Evolutionary conservation across 495 filamentous ascomycete genomes (phyloP), one percentile per base, ranked within the genome.

Genomic region (Penicillium herquei): DNA sequence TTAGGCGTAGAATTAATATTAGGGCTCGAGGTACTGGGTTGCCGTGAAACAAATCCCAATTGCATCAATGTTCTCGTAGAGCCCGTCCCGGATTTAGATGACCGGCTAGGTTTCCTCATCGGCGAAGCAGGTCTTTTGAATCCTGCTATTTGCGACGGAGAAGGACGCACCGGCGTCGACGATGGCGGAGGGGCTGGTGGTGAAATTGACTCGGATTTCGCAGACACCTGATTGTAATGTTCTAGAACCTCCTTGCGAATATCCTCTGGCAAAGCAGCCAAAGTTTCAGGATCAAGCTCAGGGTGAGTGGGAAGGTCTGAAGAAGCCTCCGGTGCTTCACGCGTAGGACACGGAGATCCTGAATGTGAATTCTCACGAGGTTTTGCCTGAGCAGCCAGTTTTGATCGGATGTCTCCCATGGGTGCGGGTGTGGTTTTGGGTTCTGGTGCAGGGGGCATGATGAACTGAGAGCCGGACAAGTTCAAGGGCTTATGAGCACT

Each of bases 391-490:
- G 76, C 65, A 34, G 84, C 70, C n/a, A 96, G 79, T 58, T 84
- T 88, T 41, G 84, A 84, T 55, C 90, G 81, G 55, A 96, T 94
- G 58, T 94, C 89, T 13, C 75, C 75, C 3, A 90, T 90, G 3
- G 96, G 80, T 63, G 94, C 91, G 1, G 85, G 85, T 31, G 94
- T 71, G 1, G 92, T 85, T 32, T 77, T 71, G 0, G 85, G 87
- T 63, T 97, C 92, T 9, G 88, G 75, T 58, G 92, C 87, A 5
- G 84, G 84, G 3, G 92, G 92, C 62, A 97, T 71, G 55, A 96
- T 83, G 67, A 96, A 96, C 66, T 97, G 92, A 9, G 91, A 93
- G 0, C 92, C 92, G 3, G 80, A 70, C 0, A 87, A 84, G 62
- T 97, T 96, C 13, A 96, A 71, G 3, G 86, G 83, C 47, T 83